phyloP scores from a whole-genome alignment of 495 filamentous ascomycete genomes.

The Haplographium delicatum region DNA sequence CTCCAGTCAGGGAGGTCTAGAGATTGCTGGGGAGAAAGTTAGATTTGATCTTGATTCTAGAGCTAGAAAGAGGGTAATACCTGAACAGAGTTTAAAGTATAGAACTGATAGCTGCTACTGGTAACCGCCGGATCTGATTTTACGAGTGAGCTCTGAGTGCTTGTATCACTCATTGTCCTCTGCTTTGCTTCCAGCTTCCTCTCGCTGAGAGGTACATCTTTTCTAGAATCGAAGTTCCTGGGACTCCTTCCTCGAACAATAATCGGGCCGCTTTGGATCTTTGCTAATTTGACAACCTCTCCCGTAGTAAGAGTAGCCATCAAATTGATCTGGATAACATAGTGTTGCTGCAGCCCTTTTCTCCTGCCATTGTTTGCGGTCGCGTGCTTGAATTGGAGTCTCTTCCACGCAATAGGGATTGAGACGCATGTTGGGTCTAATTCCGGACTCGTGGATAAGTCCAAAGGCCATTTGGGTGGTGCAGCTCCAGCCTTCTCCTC shows the following conservation, averaged over 20 bases:
- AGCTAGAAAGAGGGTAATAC: constrained; percentile 3
- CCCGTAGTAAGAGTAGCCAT: constrained; percentile 55
- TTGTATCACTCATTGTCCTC: constrained; percentile 21
- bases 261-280: constrained; percentile 59
- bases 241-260: constrained; percentile 66
- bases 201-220: constrained; percentile 58
- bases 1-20: constrained; percentile 24
- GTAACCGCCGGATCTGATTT: constrained; percentile 22
- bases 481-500: constrained; percentile 46
- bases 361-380: constrained; percentile 78
- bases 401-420: constrained; percentile 85
- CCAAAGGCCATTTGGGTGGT: constrained; percentile 55
- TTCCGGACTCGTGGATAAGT: constrained; percentile 69
- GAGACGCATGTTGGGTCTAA: constrained; percentile 68
- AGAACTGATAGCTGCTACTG: constrained; percentile 20
- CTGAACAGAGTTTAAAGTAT: constrained; percentile 20
- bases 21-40: constrained; percentile 23
- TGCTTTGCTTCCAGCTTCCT: constrained; percentile 30
- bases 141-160: constrained; percentile 4
- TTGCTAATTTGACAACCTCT: constrained; percentile 51
- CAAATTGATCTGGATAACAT: constrained; percentile 60
- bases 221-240: constrained; percentile 62
- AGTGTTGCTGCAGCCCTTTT: constrained; percentile 67
- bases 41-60: no score
- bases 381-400: constrained; percentile 86